phyloP scores from a whole-genome alignment of 768 basidiomycete species.

The Russula sp. region DNA sequence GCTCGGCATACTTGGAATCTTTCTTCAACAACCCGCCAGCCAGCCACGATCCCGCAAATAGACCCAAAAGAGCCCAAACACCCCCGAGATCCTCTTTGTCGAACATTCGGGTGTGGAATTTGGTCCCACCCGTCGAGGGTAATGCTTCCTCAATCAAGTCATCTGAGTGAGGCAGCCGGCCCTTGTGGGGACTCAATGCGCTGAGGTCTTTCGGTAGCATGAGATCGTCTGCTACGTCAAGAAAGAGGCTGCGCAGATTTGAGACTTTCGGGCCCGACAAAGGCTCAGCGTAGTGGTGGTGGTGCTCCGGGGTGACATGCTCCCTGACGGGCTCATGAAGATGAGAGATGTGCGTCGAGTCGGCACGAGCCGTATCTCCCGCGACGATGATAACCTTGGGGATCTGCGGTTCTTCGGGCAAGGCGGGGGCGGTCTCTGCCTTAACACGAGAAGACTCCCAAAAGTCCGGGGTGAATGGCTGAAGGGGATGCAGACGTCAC shows the following conservation, averaged over 20 bases:
- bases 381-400: conserved; percentile 49
- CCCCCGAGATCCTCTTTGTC: conserved; percentile 42
- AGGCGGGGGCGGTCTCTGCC: conserved; percentile 23
- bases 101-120: conserved; percentile 28
- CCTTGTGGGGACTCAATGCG: background rate
- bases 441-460: conserved; percentile 44
- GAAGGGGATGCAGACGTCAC: conserved; percentile 6
- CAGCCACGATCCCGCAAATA: conserved; percentile 43
- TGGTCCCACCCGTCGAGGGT: background rate
- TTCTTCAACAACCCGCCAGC: conserved; percentile 31
- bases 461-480: conserved; percentile 58
- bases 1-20: conserved; percentile 22
- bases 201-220: conserved; percentile 27
- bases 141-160: conserved; percentile 17
- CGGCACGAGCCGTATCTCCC: conserved; percentile 39
- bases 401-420: conserved; percentile 24
- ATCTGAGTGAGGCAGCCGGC: conserved; percentile 7
- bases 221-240: conserved; percentile 34
- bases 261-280: background rate
- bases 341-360: conserved; percentile 36
- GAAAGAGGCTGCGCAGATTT: conserved; percentile 25
- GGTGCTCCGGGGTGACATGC: conserved; percentile 18
- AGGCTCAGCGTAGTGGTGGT: conserved; percentile 5
- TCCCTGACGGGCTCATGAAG: conserved; percentile 23
- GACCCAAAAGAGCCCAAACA: conserved; percentile 40